Conservation (phyloP, 129 eudicot genomes). For the Chrysanthemum seticuspe region DNA sequence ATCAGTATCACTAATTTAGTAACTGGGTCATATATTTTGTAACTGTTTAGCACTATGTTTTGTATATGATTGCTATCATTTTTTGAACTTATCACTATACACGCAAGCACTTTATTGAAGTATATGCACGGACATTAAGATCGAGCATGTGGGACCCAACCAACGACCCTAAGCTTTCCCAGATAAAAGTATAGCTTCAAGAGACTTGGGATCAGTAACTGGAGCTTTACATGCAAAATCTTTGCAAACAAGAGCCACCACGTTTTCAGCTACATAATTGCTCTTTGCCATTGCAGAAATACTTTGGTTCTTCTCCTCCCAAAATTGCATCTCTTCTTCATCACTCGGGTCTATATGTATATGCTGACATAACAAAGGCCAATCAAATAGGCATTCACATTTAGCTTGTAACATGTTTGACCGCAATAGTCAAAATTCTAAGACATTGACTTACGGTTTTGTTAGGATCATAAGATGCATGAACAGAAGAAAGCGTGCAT, state of each 20-base stretch:
- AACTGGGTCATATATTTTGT: too few relatives aligned
- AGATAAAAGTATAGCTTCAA: slow-evolving; percentile 47
- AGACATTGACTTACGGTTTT: slow-evolving; percentile 48
- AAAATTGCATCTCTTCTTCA: slow-evolving; percentile 60
- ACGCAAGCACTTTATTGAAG: slow-evolving; percentile 3
- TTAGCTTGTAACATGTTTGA: neutral
- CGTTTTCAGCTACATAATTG: slow-evolving; percentile 42
- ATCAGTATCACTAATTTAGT: too few relatives aligned
- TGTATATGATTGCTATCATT: too few relatives aligned
- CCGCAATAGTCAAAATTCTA: neutral
- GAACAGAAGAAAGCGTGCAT: slow-evolving; percentile 64
- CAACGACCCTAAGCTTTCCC: slow-evolving; percentile 28
- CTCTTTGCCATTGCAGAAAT: slow-evolving; percentile 70
- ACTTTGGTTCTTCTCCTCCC: slow-evolving; percentile 62
- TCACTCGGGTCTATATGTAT: slow-evolving; percentile 71
- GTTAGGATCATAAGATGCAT: slow-evolving; percentile 65
- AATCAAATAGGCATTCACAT: neutral
- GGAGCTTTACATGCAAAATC: slow-evolving; percentile 85
- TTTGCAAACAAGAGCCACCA: slow-evolving; percentile 75
- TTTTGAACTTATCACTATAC: neutral
- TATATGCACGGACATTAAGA: neutral
- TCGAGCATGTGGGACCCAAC: slow-evolving; percentile 1
- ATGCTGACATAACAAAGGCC: slow-evolving; percentile 45
- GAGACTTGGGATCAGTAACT: slow-evolving; percentile 46
- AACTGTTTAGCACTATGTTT: too few relatives aligned